phyloP scores from a whole-genome alignment of 2,329 filamentous ascomycete genomes.

The Cercospora nicotianae region DNA sequence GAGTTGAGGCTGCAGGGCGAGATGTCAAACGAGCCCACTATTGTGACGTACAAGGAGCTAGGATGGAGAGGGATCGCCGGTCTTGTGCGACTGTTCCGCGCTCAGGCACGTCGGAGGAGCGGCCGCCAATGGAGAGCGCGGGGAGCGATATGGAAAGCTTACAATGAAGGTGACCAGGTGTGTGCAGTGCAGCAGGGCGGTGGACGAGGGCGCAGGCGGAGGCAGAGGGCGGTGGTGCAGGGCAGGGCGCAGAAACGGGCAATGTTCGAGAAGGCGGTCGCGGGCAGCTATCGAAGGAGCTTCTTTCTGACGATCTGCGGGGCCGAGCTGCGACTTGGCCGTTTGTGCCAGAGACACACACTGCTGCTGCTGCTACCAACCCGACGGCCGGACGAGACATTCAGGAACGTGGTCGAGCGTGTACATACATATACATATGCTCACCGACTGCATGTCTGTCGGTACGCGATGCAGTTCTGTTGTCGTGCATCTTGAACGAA shows the following conservation, averaged over 20 bases:
- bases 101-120: background rate
- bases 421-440: background rate
- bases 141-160: background rate
- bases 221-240: slow-evolving; percentile 2
- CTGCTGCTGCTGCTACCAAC: background rate
- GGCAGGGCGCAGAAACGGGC: slow-evolving; percentile 1
- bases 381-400: background rate
- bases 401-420: background rate
- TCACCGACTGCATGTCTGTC: background rate
- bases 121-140: background rate
- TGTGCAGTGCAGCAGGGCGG: background rate
- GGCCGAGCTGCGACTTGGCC: background rate
- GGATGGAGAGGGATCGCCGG: slow-evolving; percentile 2
- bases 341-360: background rate
- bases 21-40: slow-evolving; percentile 8
- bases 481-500: background rate
- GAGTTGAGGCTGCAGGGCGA: slow-evolving; percentile 5
- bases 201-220: background rate
- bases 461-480: background rate
- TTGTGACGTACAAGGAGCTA: slow-evolving; percentile 3
- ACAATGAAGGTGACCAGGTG: background rate
- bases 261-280: slow-evolving; percentile 17
- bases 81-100: background rate
- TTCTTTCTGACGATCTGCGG: slow-evolving; percentile 5
- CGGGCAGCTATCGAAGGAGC: slow-evolving; percentile 7